Conservation (phyloP, 2,329 filamentous ascomycete genomes). For the Aspergillus quadricinctus region DNA sequence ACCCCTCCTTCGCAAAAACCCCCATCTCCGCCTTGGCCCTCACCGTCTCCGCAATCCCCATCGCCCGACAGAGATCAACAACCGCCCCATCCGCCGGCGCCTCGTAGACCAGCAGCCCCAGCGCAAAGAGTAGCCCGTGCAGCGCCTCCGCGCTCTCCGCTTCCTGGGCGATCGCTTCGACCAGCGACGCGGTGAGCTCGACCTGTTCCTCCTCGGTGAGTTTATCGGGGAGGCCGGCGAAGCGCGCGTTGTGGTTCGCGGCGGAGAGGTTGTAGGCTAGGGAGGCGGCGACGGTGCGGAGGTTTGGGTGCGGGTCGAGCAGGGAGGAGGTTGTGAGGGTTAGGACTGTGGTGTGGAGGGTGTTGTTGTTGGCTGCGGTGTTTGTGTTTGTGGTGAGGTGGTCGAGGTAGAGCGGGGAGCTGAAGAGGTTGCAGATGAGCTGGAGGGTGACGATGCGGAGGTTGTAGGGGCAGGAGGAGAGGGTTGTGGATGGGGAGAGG, state of each 20-base stretch:
- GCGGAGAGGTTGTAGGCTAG: constrained; percentile 78
- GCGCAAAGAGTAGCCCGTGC: constrained; percentile 69
- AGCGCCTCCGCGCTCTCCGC: constrained; percentile 61
- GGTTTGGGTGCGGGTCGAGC: constrained; percentile 70
- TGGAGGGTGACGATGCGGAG: constrained; percentile 78
- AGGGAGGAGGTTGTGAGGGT: constrained; percentile 72
- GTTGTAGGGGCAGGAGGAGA: constrained; percentile 66
- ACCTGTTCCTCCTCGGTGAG: constrained; percentile 69
- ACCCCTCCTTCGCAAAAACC: constrained; percentile 53
- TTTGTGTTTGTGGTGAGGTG: constrained; percentile 71
- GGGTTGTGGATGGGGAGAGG: constrained; percentile 42
- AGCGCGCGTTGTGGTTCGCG: constrained; percentile 62
- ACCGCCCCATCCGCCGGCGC: constrained; percentile 67
- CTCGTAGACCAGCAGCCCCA: constrained; percentile 73
- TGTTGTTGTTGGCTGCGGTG: constrained; percentile 47
- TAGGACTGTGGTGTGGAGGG: constrained; percentile 57
- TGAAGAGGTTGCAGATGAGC: constrained; percentile 80
- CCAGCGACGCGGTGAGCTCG: constrained; percentile 72
- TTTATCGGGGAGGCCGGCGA: constrained; percentile 52
- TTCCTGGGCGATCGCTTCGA: constrained; percentile 65
- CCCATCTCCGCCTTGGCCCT: constrained; percentile 49
- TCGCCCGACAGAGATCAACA: constrained; percentile 69
- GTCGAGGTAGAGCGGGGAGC: constrained; percentile 65
- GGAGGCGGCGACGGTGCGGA: constrained; percentile 76
- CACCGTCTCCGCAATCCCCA: constrained; percentile 69